phyloP scores from a whole-genome alignment of 495 filamentous ascomycete species.

The Tuber aestivum region DNA sequence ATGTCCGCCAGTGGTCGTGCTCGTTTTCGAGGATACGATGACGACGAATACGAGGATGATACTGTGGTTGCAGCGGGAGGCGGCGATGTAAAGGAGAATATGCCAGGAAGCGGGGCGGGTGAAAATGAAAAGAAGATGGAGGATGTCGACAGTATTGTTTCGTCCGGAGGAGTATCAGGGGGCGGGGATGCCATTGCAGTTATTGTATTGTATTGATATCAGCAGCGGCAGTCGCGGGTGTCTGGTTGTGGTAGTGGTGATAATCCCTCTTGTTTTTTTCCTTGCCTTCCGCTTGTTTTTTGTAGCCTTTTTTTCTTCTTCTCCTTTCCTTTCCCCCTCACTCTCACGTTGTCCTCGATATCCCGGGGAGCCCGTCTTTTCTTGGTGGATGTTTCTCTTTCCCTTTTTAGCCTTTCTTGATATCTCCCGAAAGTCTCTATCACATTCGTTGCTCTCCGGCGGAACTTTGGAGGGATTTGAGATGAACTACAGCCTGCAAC shows the following conservation, averaged over 20 bases:
- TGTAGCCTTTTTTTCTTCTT: not conserved
- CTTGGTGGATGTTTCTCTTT: slow-evolving; percentile 21
- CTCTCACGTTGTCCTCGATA: not conserved
- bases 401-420: slow-evolving; percentile 3
- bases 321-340: not conserved
- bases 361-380: not conserved
- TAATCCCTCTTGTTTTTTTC: not conserved
- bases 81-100: slow-evolving; percentile 29
- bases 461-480: not conserved
- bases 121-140: slow-evolving; percentile 30
- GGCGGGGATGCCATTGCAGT: slow-evolving; percentile 31
- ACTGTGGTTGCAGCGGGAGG: slow-evolving; percentile 17
- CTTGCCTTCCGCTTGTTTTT: not conserved
- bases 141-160: slow-evolving; percentile 14
- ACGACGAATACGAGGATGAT: slow-evolving; percentile 34
- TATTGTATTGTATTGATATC: not conserved
- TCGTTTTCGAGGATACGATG: slow-evolving; percentile 50
- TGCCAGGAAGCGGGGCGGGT: slow-evolving; percentile 25
- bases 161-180: slow-evolving; percentile 15
- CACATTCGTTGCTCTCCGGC: slow-evolving; percentile 8
- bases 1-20: slow-evolving; percentile 56
- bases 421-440: slow-evolving; percentile 7
- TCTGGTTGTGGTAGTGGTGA: not conserved
- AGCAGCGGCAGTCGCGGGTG: not conserved
- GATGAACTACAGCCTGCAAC: slow-evolving; percentile 17